Base-by-base conservation (phyloP, 2,329 filamentous ascomycete genomes). In the Penicillium brevicompactum region DNA sequence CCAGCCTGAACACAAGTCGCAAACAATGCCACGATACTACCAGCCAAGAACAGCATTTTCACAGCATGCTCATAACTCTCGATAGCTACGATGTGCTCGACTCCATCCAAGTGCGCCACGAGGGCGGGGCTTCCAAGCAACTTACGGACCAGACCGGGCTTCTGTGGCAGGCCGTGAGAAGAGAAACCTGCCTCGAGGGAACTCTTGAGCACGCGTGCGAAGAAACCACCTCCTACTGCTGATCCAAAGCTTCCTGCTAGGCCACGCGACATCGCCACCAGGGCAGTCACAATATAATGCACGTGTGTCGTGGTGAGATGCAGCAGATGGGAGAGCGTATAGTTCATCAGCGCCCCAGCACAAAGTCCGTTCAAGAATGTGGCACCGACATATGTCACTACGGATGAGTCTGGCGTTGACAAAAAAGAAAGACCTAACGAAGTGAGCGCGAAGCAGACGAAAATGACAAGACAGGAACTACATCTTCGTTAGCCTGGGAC, bases 221-320 rank as follows among this genome's bases (percentile, higher is more conserved):
- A 93, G 50, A 90, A 78, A 0, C 91, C 91, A 2, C 91, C 90
- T 2, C 90, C 89, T 46, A 93, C 88, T 0, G 90, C 85, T 1
- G 87, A 88, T 2, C 91, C 90, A 64, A 95, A 94, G 49, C 86
- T 89, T 13, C 90, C 90, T 0, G 89, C 89, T 60, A 94, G 92
- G 5, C 89, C 89, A 4, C 91, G 83, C 73, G 93, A 93, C 1
- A 90, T 95, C 27, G 87, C 85, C 4, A 93, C 74, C 41, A 96
- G 78, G 11, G 89, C 88, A 0, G 88, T 91, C 3, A 88, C 85
- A 47, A 94, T 85, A 66, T 89, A 91, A 65, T 92, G 89, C 1
- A 86, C 84, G 6, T 84, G 80, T 0, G 83, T 79, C 0, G 78
- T 77, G 0, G 87, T 89, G 5, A 93, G 78, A 69, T 94, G 89